Percentiles rank a stretch among this genome's conserved stretches.
Conservation (phyloP, 768 basidiomycete genomes). For the Atractiella rhizophila region DNA sequence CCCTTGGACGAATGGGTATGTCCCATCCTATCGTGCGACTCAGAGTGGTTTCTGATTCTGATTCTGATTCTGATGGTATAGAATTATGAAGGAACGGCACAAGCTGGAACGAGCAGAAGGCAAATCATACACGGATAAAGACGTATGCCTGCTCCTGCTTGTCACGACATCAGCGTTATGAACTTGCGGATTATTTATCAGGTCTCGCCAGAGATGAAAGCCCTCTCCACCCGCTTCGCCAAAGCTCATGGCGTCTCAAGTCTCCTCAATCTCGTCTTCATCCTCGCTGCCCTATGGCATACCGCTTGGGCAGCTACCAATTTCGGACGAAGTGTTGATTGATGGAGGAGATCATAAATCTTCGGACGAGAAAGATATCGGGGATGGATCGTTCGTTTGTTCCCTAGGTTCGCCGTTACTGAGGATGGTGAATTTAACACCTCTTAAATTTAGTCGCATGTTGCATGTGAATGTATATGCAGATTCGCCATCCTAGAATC, state of each 20-base stretch:
- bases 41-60: background rate
- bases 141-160: constrained; percentile 4
- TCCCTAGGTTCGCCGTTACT: too few species aligned
- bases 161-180: background rate
- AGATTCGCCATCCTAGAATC: too few species aligned
- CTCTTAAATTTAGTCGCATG: too few species aligned
- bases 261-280: constrained; percentile 13
- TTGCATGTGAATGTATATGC: too few species aligned
- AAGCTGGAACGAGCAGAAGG: constrained; percentile 11
- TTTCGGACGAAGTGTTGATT: too few species aligned
- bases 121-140: constrained; percentile 9
- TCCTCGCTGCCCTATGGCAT: constrained; percentile 6
- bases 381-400: too few species aligned
- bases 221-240: constrained; percentile 9
- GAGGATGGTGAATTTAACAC: too few species aligned
- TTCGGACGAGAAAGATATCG: too few species aligned
- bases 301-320: constrained; percentile 5
- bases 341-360: too few species aligned
- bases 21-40: background rate
- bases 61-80: background rate
- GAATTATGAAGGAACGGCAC: constrained; percentile 12
- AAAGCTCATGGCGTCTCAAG: constrained; percentile 11
- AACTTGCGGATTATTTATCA: background rate
- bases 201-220: constrained; percentile 11
- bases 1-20: constrained; percentile 11